Evolutionary conservation across 306 rosid genomes (phyloP).

Genomic region (Dicorynia guianensis): DNA sequence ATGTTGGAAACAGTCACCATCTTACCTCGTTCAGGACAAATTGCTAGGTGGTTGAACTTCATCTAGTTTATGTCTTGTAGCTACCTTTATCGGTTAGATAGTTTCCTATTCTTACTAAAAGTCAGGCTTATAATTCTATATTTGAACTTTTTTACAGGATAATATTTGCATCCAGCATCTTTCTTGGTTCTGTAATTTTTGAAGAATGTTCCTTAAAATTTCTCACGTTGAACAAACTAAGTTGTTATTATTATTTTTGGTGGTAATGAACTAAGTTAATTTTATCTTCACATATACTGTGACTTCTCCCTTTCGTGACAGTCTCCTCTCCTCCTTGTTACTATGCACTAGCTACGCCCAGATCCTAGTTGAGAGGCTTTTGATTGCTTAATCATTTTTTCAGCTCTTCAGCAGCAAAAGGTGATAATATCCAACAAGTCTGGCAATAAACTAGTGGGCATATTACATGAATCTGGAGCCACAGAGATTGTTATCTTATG

Average conservation of each 20-base stretch:
- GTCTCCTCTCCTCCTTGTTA: not conserved
- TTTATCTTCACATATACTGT: not conserved
- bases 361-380: not conserved
- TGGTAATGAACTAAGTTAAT: not conserved
- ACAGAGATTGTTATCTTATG: conserved; percentile 69
- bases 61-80: not conserved
- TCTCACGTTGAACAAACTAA: not conserved
- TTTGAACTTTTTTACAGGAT: not conserved
- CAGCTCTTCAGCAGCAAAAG: conserved; percentile 55
- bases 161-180: not conserved
- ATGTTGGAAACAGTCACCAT: not conserved
- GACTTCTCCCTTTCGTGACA: not conserved
- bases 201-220: conserved; percentile 18
- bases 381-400: conserved; percentile 32
- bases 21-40: not conserved
- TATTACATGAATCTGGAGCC: conserved; percentile 75
- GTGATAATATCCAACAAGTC: conserved; percentile 62
- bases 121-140: not conserved
- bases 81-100: not conserved
- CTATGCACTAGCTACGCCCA: not conserved
- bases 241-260: no score
- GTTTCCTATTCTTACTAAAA: conserved; percentile 17
- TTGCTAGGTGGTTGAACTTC: conserved; percentile 1
- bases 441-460: conserved; percentile 73
- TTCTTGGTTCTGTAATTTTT: not conserved